Percentiles rank a stretch among this genome's conserved stretches.
phyloP scores from a whole-genome alignment of 2,329 filamentous ascomycete genomes.

The Apiospora arundinis region DNA sequence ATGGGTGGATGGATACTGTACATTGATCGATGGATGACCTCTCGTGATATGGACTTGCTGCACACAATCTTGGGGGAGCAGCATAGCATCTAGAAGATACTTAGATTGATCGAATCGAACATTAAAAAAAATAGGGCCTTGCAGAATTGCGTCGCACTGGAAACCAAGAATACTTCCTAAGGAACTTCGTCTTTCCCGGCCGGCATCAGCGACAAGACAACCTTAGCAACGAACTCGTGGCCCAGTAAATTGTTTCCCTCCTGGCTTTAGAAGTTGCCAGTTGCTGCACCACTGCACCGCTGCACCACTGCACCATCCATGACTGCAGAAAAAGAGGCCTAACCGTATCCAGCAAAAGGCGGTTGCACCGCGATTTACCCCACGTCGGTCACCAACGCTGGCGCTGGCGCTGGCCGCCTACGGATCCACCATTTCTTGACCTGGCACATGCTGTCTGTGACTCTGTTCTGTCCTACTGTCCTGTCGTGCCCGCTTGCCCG shows the following conservation, averaged over 20 bases:
- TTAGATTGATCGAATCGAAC: slow-evolving; percentile 12
- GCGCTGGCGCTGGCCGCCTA: slow-evolving; percentile 5
- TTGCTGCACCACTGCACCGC: no score
- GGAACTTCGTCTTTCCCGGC: slow-evolving; percentile 8
- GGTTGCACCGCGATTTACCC: slow-evolving; percentile 14
- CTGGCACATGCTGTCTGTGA: slow-evolving; percentile 8
- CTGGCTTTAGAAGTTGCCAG: no score
- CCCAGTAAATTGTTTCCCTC: slow-evolving; percentile 13
- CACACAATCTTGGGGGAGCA: background rate
- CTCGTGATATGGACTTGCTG: slow-evolving; percentile 8
- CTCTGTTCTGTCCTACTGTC: background rate
- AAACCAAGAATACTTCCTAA: background rate
- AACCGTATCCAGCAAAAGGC: slow-evolving; percentile 5
- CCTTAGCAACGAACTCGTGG: slow-evolving; percentile 12
- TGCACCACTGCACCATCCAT: no score
- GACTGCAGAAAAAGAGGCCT: background rate
- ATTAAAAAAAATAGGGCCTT: background rate
- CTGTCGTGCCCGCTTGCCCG: background rate
- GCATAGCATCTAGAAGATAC: background rate
- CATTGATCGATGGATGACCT: background rate
- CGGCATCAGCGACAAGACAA: slow-evolving; percentile 15
- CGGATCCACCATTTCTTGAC: background rate
- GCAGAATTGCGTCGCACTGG: background rate
- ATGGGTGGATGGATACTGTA: background rate
- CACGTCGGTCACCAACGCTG: slow-evolving; percentile 16